Evolutionary conservation across 768 basidiomycete species (phyloP).

Genomic region (Tricholoma matsutake): DNA sequence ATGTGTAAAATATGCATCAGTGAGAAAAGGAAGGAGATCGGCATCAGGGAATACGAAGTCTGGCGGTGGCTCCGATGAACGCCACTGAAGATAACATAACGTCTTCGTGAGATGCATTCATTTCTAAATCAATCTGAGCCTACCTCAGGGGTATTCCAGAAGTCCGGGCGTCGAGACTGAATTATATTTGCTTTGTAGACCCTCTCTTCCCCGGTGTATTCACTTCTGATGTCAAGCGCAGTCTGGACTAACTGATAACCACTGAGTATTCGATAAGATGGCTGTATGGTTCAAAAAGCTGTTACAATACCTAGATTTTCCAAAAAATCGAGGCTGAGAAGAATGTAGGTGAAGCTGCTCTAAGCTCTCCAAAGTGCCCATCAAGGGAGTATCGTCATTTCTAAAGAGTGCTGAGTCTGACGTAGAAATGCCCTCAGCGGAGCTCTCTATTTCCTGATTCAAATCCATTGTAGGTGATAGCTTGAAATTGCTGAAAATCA

Average conservation of each 20-base stretch:
- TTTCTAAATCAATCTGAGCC: background rate
- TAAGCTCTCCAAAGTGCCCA: conserved; percentile 26
- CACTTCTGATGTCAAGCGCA: conserved; percentile 55
- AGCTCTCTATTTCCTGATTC: conserved; percentile 50
- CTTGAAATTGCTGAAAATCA: conserved; percentile 26
- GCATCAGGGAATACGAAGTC: conserved; percentile 46
- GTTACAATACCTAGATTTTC: conserved; percentile 38
- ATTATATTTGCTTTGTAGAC: conserved; percentile 21
- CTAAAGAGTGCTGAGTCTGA: conserved; percentile 29
- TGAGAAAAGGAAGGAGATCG: conserved; percentile 51
- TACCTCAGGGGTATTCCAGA: conserved; percentile 37
- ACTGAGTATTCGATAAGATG: conserved; percentile 24
- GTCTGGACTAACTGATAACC: conserved; percentile 49
- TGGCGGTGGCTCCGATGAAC: conserved; percentile 11
- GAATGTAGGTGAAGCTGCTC: conserved; percentile 37
- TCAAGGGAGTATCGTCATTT: conserved; percentile 33
- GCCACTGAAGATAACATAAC: background rate
- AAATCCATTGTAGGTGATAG: conserved; percentile 63
- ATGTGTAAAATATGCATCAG: conserved; percentile 64
- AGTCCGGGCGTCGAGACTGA: conserved; percentile 39
- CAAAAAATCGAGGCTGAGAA: conserved; percentile 42
- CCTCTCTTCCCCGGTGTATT: conserved; percentile 40
- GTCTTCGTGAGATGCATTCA: background rate
- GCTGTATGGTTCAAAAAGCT: background rate
- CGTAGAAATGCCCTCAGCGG: conserved; percentile 35